These are phyloP conservation scores for Solanum chmielewskii DNA, from an alignment of 257 asterid genomes.

Conservation along the genomic window DNA sequence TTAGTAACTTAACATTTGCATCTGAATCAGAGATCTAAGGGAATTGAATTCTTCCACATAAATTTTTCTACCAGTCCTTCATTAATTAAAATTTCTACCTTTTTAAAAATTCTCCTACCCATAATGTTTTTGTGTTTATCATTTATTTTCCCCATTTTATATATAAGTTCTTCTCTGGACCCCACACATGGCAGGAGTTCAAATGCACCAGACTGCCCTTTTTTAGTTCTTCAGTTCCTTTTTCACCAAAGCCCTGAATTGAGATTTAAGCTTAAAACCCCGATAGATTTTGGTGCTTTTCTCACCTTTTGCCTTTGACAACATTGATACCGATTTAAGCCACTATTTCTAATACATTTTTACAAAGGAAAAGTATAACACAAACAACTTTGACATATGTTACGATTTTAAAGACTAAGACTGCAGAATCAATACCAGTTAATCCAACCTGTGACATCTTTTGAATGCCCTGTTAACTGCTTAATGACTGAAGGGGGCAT, in stretches of 20 bases:
- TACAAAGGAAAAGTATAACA: background rate
- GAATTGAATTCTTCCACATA: background rate
- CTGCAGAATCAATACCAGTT: slow-evolving; percentile 38
- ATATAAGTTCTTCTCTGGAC: background rate
- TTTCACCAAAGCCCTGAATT: background rate
- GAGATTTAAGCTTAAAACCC: background rate
- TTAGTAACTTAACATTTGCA: background rate
- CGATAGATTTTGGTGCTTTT: background rate
- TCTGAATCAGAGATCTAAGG: background rate
- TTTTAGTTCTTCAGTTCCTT: background rate
- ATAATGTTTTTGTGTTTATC: background rate
- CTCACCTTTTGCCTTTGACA: background rate
- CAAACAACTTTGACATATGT: background rate
- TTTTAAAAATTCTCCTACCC: background rate
- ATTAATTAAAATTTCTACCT: background rate
- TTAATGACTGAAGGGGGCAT: slow-evolving; percentile 60
- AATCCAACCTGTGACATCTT: slow-evolving; percentile 98
- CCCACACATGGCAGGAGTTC: background rate
- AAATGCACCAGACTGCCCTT: background rate
- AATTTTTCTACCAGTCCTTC: background rate
- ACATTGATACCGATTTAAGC: background rate
- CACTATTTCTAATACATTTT: background rate
- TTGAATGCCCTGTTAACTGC: slow-evolving; percentile 78
- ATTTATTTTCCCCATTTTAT: background rate
- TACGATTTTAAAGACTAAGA: slow-evolving; percentile 11